phyloP scores from a whole-genome alignment of 2,329 filamentous ascomycete species.

The Calonectria hongkongensis region DNA sequence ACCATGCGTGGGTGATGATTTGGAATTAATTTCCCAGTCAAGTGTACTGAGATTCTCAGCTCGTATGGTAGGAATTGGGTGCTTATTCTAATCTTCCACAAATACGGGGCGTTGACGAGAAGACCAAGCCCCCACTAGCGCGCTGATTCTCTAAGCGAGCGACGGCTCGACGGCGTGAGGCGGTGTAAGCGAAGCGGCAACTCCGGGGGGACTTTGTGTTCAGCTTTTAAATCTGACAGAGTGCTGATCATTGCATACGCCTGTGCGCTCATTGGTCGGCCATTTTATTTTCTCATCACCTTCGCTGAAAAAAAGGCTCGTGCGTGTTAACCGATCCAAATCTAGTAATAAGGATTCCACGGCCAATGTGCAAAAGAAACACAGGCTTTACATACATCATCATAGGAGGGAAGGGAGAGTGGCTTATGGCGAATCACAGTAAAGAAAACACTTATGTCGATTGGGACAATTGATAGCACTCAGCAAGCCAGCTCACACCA shows the following conservation, averaged over 20 bases:
- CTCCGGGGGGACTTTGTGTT: slow-evolving; percentile 2
- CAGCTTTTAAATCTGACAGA: slow-evolving; percentile 9
- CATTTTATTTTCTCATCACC: background rate
- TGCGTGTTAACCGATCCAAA: background rate
- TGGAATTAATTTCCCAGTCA: background rate
- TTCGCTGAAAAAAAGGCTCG: background rate
- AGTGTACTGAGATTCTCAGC: background rate
- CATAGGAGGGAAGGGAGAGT: background rate
- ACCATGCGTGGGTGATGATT: background rate
- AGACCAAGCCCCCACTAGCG: background rate
- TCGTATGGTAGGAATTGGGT: background rate
- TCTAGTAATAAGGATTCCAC: background rate
- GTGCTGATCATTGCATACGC: background rate
- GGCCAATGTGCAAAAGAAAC: background rate
- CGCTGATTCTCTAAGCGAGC: background rate
- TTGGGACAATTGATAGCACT: background rate
- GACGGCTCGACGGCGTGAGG: background rate
- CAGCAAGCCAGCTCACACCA: background rate
- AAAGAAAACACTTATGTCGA: background rate
- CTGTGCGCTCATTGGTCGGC: background rate
- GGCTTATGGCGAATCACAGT: background rate
- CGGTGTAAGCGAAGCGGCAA: slow-evolving; percentile 3
- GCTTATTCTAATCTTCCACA: background rate
- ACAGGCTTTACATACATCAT: background rate
- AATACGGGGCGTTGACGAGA: background rate